A percentile compares a stretch with the other conserved stretches of the same genome.
Conservation (phyloP, 768 basidiomycete genomes). For the Hirschioporus abietinus region DNA sequence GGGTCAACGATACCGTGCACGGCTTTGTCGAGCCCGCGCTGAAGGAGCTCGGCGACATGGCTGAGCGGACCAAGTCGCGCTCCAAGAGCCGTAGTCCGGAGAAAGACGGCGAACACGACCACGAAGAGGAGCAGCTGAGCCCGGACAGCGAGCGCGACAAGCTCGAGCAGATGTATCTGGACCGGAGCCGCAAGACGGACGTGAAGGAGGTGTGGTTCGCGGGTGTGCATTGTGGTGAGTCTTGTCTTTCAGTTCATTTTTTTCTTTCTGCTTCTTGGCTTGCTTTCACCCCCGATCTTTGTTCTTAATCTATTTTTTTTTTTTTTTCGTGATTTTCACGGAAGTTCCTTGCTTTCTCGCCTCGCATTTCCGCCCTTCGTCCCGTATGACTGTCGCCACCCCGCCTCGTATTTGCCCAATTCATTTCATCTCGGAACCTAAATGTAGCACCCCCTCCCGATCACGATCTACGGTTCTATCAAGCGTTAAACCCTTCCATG, state of each 20-base stretch:
- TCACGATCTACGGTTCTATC: too few relatives aligned
- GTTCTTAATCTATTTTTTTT: too few relatives aligned
- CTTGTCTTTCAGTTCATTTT: not conserved
- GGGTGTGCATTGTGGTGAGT: conserved; percentile 65
- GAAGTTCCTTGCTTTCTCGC: too few relatives aligned
- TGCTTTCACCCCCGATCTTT: too few relatives aligned
- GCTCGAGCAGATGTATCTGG: conserved; percentile 37
- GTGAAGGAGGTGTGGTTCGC: conserved; percentile 80
- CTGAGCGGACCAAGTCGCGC: not conserved
- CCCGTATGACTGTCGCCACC: too few relatives aligned
- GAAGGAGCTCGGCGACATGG: not conserved
- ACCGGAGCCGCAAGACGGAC: conserved; percentile 37
- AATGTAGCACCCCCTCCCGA: too few relatives aligned
- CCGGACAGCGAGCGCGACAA: conserved; percentile 7
- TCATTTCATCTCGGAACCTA: too few relatives aligned
- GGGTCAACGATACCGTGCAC: not conserved
- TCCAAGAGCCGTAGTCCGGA: not conserved
- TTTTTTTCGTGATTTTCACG: too few relatives aligned
- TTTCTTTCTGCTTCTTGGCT: not conserved
- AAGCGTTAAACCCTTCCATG: too few relatives aligned
- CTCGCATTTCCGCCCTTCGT: not conserved
- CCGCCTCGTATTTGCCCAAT: too few relatives aligned
- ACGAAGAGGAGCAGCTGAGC: not conserved
- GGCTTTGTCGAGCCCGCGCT: not conserved
- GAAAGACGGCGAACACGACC: not conserved